A percentile compares a stretch with the other conserved stretches of the same genome.
Conservation (phyloP, 768 basidiomycete genomes). For the Agaricus sinodeliciosus region DNA sequence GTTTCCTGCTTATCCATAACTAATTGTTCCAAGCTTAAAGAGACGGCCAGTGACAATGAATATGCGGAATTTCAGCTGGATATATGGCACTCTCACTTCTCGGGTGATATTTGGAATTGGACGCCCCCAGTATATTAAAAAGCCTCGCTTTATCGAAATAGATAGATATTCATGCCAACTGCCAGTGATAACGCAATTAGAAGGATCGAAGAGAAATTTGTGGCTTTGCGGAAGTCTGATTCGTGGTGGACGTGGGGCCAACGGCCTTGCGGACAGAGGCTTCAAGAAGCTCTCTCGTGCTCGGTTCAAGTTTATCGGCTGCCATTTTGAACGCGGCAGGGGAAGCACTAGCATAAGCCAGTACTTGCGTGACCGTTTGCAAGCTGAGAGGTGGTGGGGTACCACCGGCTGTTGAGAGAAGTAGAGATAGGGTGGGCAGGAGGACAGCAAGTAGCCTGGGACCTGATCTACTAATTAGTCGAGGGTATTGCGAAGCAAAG, state of each 20-base stretch:
- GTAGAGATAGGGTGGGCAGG: conserved; percentile 66
- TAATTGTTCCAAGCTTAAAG: too few relatives aligned
- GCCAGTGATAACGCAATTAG: conserved; percentile 21
- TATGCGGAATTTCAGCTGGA: too few relatives aligned
- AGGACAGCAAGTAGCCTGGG: conserved; percentile 62
- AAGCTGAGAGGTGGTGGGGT: conserved; percentile 42
- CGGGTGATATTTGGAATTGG: too few relatives aligned
- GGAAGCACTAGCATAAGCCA: conserved; percentile 64
- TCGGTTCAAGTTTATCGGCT: conserved; percentile 55
- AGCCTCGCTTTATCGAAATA: too few relatives aligned
- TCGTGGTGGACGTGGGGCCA: conserved; percentile 24
- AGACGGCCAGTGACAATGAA: too few relatives aligned
- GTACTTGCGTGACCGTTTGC: conserved; percentile 58
- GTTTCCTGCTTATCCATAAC: too few relatives aligned
- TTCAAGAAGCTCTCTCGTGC: conserved; percentile 61
- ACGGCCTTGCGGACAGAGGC: conserved; percentile 72
- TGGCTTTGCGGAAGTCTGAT: conserved; percentile 46
- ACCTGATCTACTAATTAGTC: conserved; percentile 32
- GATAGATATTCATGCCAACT: background rate
- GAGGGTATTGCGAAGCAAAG: background rate
- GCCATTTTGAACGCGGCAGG: conserved; percentile 84
- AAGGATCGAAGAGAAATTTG: conserved; percentile 77
- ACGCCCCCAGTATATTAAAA: too few relatives aligned
- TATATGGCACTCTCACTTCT: too few relatives aligned
- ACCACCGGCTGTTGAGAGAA: conserved; percentile 43